These are phyloP conservation scores for Lathyrus aphaca DNA, from an alignment of 306 rosid species.

Conservation along the genomic window DNA sequence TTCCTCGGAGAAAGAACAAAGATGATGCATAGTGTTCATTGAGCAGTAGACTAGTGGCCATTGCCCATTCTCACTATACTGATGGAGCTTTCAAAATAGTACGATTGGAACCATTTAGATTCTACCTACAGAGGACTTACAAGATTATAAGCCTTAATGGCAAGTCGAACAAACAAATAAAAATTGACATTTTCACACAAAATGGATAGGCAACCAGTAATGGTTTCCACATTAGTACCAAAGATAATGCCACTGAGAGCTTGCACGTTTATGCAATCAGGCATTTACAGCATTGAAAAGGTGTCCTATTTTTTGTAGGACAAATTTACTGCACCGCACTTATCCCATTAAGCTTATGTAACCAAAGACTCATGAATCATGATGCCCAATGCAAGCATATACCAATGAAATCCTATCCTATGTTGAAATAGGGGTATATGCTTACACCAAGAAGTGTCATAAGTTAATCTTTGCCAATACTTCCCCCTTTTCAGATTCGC, in stretches of 20 bases:
- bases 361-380: constrained; percentile 1
- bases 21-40: neutral
- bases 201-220: neutral
- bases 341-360: neutral
- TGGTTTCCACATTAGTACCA: neutral
- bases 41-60: constrained; percentile 1
- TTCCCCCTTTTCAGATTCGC: neutral
- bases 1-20: constrained; percentile 5
- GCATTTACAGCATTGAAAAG: neutral
- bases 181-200: constrained; percentile 8
- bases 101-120: neutral
- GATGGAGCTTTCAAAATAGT: constrained; percentile 6
- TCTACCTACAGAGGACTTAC: neutral
- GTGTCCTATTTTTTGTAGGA: neutral
- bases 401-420: constrained; percentile 5
- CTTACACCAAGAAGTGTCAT: neutral
- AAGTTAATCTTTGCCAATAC: neutral
- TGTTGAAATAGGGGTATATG: neutral
- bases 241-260: neutral
- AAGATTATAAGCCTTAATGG: neutral
- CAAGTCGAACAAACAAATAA: neutral
- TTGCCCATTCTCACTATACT: neutral
- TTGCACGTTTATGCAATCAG: neutral
- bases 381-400: neutral
- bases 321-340: neutral